Evolutionary conservation across 106 monocot genomes (phyloP), one percentile per base, ranked within the genome.

Genomic region (Dendrobium chrysotoxum): DNA sequence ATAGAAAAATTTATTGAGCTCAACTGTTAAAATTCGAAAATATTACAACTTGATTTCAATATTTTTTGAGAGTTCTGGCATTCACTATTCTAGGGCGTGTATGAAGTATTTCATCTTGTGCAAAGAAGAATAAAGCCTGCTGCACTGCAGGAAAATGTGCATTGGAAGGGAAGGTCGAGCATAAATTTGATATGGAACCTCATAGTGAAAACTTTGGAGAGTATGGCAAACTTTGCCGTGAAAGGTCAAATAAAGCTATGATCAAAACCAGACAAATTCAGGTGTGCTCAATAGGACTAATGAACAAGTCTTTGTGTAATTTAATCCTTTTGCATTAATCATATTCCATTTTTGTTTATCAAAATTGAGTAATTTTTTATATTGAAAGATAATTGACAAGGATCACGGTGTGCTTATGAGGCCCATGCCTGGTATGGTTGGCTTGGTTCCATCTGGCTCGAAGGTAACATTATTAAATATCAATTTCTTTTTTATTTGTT

Each of bases 161-260:
- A 82, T 35, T 94, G 82, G 98, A 98, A 88, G 98, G 98, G 44
- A 98, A 94, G 75, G 91, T 98, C 40, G 98, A 95, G 75, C 92
- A 95, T 83, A 98, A 98, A 78, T 98, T 98, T 89, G 98, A 98
- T 76, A 98, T 98, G 98, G 90, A 98, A 55, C 98, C 91, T 53
- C 98, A 98, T 81, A 91, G 91, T 85, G 98, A 98, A 46, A 94
- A 95, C 83, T 89, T 92, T 78, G 82, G 66, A 35, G 83, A 91
- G 13, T 98, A 98, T 85, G 88, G 95, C 8, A 98, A 90, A 83
- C 82, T 98, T 68, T 95, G 94, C 82, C 94, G 95, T 81, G 98
- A 98, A 85, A 98, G 98, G 79, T 95, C 94, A 73, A 89, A 86
- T 40, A 94, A 89, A 78, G 86, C 89, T 64, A 95, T 89, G 89